Evolutionary conservation across 495 filamentous ascomycete species (phyloP), one percentile per base, ranked within the genome.

Genomic region (Daldinia caldariorum): DNA sequence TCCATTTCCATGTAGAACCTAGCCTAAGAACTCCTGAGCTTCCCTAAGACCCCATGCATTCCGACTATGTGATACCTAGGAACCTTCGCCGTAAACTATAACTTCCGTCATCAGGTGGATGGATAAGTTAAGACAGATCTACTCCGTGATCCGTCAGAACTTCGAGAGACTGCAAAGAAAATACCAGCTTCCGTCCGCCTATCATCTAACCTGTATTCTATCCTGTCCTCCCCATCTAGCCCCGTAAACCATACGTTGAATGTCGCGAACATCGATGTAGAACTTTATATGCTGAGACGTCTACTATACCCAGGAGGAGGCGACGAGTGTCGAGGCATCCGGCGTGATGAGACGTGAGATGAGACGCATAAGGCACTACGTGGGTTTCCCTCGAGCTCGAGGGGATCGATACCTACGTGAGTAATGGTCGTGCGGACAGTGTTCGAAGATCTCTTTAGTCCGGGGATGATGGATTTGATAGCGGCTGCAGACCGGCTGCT

Each of bases 381-480:
- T 9, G 18, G 47, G 7, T 60, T 37, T 35, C 55, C 31, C 4
- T 57, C 31, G n/a, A n/a, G n/a, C 61, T 58, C 47, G 39, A 26
- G 47, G 2, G 61, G 67, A 1, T 66, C 62, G n/a, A 62, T 14
- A 37, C 56, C 61, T 1, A 69, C 57, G 14, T 69, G 49, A 39
- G 69, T 58, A 29, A 69, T 41, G 6, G 66, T 66, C 0, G 70
- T 47, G 41, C 70, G 61, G 49, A 69, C 29, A 4, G 65, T 49
- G n/a, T 66, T 61, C 6, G 20, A 51, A 5, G 66, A 61, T 4
- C 70, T 18, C 58, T 69, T 69, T 5, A 69, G 41, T 10, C 70
- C 61, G 0, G 70, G 70, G 18, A 73, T 73, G 8, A 73, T 59
- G 7, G 39, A 10, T 53, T 73, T 73, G 58, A 73, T 66, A 0